Evolutionary conservation across 805 yeast genomes (phyloP).

Genomic region (Candida rishiriensis): DNA sequence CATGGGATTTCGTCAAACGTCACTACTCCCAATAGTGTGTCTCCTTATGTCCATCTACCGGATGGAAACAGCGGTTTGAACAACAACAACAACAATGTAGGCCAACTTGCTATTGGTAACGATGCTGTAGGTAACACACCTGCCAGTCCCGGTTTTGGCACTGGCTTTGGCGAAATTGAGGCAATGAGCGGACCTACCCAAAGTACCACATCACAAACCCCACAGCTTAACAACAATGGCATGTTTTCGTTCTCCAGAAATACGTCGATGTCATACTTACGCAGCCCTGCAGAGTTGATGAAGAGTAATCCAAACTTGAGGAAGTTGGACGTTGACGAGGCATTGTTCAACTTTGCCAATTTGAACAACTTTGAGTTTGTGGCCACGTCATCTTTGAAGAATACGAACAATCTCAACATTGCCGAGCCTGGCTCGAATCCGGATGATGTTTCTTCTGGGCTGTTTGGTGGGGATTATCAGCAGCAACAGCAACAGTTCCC

Average conservation of each 20-base stretch:
- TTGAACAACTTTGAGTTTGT: slow-evolving; percentile 14
- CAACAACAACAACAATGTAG: too few relatives aligned
- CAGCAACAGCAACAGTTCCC: too few relatives aligned
- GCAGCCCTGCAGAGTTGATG: background rate
- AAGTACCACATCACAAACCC: background rate
- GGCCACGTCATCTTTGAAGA: slow-evolving; percentile 13
- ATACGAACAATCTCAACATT: slow-evolving; percentile 7
- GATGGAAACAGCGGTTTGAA: background rate
- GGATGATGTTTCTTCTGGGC: background rate
- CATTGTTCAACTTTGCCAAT: slow-evolving; percentile 11
- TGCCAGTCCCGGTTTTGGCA: too few relatives aligned
- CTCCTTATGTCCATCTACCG: background rate
- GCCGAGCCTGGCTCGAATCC: background rate
- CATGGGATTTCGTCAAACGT: background rate
- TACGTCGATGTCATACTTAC: slow-evolving; percentile 1
- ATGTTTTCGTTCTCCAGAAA: background rate
- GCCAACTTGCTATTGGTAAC: too few relatives aligned
- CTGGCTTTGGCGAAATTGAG: too few relatives aligned
- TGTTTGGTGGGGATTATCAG: background rate
- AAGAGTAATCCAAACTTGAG: slow-evolving; percentile 3
- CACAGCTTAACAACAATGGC: background rate
- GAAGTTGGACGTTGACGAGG: slow-evolving; percentile 11
- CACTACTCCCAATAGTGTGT: background rate
- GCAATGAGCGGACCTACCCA: too few relatives aligned
- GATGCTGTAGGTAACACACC: too few relatives aligned